Evolutionary conservation across 148 eudicot species (phyloP).

Genomic region (Silene conica): DNA sequence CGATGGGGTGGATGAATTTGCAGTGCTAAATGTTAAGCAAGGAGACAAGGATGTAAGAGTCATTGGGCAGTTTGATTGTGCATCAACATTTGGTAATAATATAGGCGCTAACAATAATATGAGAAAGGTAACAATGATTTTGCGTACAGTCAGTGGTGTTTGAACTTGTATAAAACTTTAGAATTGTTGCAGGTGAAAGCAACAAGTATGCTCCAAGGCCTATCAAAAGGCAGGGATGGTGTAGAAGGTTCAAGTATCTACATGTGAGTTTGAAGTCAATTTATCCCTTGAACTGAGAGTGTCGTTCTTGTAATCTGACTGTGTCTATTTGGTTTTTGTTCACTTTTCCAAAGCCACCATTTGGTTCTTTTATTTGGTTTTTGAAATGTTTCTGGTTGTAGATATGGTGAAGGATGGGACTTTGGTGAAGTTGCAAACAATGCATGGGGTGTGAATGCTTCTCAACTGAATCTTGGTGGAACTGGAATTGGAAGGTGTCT

Average conservation of each 20-base stretch:
- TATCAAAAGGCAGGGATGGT: constrained; percentile 48
- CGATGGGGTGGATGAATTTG: too few species aligned
- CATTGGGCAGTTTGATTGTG: too few species aligned
- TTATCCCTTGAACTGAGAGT: constrained; percentile 10
- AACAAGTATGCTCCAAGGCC: constrained; percentile 46
- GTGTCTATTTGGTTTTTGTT: neutral
- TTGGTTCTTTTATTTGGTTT: neutral
- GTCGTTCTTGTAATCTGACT: neutral
- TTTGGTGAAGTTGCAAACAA: constrained; percentile 91
- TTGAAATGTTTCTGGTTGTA: constrained; percentile 24
- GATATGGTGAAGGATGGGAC: constrained; percentile 99
- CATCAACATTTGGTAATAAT: too few species aligned
- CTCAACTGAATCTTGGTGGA: constrained; percentile 80
- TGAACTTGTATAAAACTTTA: constrained; percentile 2
- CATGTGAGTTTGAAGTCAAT: constrained; percentile 47
- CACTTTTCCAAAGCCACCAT: neutral
- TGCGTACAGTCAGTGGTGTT: neutral
- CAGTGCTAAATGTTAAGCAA: too few species aligned
- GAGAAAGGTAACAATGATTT: too few species aligned
- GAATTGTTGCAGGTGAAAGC: constrained; percentile 63
- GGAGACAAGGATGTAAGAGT: too few species aligned
- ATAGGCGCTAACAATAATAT: too few species aligned
- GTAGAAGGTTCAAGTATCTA: constrained; percentile 84
- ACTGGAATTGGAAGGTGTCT: constrained; percentile 71
- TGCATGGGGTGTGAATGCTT: constrained; percentile 87